Base-by-base conservation (phyloP, 2,329 filamentous ascomycete genomes). In the Pleomassaria siparia region DNA sequence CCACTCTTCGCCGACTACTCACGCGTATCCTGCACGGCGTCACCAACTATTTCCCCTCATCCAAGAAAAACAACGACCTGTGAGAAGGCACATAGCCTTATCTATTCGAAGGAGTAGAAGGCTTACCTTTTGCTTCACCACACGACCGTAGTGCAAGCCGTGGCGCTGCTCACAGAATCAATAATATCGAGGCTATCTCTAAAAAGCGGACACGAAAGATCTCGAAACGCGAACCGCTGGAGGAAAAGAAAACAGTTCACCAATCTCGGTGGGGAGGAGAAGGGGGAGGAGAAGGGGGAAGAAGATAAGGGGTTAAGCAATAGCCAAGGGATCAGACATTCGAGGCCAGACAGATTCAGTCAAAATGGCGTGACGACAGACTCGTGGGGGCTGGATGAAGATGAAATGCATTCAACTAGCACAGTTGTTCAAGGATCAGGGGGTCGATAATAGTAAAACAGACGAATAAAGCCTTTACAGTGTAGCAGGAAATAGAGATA, bases 201-300 rank as follows among this genome's bases (percentile, higher is more conserved):
- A 44, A 44, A 12, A 44, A 44, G 20, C 30, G 42, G 12, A 44
- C 42, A 28, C 30, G 42, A 16, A 44, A 44, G 20, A 37, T 37
- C 35, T 22, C 18, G 8, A 37, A 22, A 13, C 35, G 35, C 8
- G 35, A 37, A 13, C 18, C 11, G 11, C 20, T 37, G 6, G 35
- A 37, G 8, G 35, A 37, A 24, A 37, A 18, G 5, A 24, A 37
- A 18, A 5, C 35, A 37, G 20, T 37, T 22, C 20, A 37, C 35
- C 9, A 37, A 22, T 22, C 20, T 37, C 8, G 32, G 12, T 12
- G 35, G 20, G 6, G 35, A 37, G 18, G 32, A 35, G 3, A 20
- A 37, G 3, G 20, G 32, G 8, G 15, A 18, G n/a, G 8, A 9
- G 10, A 20, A 37, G 12, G 35, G 11, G 18, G 9, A 22, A 10